phyloP scores from a whole-genome alignment of 305 asterid species.

The Fraxinus velutina region DNA sequence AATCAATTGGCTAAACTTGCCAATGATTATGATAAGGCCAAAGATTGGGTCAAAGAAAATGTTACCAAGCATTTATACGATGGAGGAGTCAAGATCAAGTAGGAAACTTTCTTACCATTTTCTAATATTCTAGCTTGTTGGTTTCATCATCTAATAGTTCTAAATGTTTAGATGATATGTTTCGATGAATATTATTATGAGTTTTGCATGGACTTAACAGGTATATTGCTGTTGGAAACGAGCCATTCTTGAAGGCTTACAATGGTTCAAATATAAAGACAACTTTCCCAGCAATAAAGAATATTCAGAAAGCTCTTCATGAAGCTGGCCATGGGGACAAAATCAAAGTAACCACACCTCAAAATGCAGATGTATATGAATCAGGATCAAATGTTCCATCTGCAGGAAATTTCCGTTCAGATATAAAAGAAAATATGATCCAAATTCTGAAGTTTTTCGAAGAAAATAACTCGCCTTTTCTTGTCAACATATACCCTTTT shows the following conservation, averaged over 20 bases:
- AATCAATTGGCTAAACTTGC: constrained; percentile 40
- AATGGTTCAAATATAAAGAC: constrained; percentile 44
- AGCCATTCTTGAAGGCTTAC: constrained; percentile 60
- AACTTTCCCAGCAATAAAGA: constrained; percentile 52
- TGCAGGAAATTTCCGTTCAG: constrained; percentile 52
- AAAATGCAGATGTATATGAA: constrained; percentile 68
- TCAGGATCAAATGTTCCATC: constrained; percentile 50
- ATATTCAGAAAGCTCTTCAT: constrained; percentile 58
- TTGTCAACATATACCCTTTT: constrained; percentile 73
- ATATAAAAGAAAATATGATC: constrained; percentile 51
- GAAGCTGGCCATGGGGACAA: constrained; percentile 51
- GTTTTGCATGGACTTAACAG: constrained; percentile 22
- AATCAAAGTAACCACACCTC: constrained; percentile 68
- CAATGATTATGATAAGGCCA: constrained; percentile 40
- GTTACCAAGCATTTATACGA: constrained; percentile 46
- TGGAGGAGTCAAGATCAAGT: constrained; percentile 69
- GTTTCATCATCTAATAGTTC: background rate
- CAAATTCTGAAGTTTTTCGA: constrained; percentile 39
- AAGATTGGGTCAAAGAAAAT: constrained; percentile 58
- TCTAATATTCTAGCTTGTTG: background rate
- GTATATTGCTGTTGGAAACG: constrained; percentile 69
- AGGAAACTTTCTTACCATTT: background rate
- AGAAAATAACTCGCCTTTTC: constrained; percentile 53
- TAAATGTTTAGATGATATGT: background rate
- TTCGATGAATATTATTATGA: background rate